phyloP scores from a whole-genome alignment of 2,329 filamentous ascomycete species.

The Sporothrix curviconia region DNA sequence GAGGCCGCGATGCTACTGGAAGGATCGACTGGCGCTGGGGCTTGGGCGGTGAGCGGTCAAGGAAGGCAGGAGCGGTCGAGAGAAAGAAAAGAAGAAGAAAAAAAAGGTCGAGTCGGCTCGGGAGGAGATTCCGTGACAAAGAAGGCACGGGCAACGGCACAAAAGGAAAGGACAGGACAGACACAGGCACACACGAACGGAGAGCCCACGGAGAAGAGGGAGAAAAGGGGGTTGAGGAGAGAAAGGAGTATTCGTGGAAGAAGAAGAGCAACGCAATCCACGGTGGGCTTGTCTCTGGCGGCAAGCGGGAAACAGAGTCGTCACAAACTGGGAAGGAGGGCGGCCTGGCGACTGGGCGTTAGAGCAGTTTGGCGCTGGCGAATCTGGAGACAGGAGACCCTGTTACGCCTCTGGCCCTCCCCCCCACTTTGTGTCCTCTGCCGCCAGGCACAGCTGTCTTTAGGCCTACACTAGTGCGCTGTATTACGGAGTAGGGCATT shows the following conservation, averaged over 20 bases:
- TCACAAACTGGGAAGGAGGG: conserved; percentile 16
- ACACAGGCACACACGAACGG: background rate
- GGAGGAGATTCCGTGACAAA: background rate
- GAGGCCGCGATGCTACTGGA: background rate
- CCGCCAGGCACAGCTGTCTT: conserved; percentile 8
- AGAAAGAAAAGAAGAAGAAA: no score
- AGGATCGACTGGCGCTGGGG: background rate
- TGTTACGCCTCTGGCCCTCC: no score
- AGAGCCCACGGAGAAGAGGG: background rate
- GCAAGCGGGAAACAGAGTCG: conserved; percentile 7
- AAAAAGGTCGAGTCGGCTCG: background rate
- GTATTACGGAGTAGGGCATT: no score
- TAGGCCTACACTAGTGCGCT: background rate
- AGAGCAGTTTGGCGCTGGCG: conserved; percentile 9
- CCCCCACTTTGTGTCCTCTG: conserved; percentile 5
- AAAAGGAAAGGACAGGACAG: background rate
- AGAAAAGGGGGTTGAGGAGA: background rate
- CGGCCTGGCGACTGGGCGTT: background rate
- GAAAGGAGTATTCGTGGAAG: background rate
- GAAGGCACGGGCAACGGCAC: background rate
- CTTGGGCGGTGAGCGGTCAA: conserved; percentile 10
- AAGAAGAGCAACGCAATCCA: conserved; percentile 4
- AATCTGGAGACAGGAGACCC: conserved; percentile 1
- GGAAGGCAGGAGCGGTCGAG: conserved; percentile 8
- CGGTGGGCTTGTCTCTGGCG: conserved; percentile 7